Evolutionary conservation across 1,284 basidiomycete species (phyloP).

Genomic region (Ganoderma boninense): DNA sequence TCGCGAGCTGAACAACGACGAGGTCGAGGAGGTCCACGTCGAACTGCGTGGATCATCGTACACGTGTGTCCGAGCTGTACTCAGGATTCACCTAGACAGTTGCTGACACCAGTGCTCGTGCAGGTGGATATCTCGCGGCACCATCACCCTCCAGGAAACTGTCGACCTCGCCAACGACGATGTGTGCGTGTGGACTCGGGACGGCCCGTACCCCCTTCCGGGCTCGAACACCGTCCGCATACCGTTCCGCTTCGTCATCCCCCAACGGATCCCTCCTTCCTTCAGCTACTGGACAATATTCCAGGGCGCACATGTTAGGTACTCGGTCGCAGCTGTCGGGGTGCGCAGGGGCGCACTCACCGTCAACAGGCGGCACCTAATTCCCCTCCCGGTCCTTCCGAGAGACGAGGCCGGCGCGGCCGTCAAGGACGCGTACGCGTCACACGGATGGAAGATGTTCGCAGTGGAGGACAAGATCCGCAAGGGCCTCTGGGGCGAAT

Average conservation of each 20-base stretch:
- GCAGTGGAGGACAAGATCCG: conserved; percentile 27
- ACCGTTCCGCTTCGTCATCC: conserved; percentile 36
- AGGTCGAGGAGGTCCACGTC: conserved; percentile 22
- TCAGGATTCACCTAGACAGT: not conserved
- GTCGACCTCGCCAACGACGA: conserved; percentile 24
- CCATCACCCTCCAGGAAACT: not conserved
- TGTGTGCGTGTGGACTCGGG: conserved; percentile 31
- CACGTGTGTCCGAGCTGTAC: conserved; percentile 9
- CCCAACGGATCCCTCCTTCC: conserved; percentile 33
- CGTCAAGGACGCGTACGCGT: not conserved
- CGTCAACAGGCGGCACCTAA: conserved; percentile 23
- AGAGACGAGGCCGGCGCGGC: conserved; percentile 23
- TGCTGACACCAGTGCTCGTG: not conserved
- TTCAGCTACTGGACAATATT: conserved; percentile 22
- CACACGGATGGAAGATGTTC: conserved; percentile 17
- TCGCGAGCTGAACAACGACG: conserved; percentile 15
- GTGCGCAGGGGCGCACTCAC: conserved; percentile 26
- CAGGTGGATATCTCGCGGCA: conserved; percentile 7
- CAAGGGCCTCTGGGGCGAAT: conserved; percentile 35
- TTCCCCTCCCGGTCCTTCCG: conserved; percentile 33
- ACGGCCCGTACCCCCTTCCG: conserved; percentile 27
- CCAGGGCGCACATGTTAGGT: conserved; percentile 20
- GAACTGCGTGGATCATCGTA: conserved; percentile 13
- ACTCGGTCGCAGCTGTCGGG: conserved; percentile 33
- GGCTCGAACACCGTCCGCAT: conserved; percentile 30